Evolutionary conservation across 495 filamentous ascomycete genomes (phyloP), one percentile per base, ranked within the genome.

Genomic region (Lepidopterella palustris): DNA sequence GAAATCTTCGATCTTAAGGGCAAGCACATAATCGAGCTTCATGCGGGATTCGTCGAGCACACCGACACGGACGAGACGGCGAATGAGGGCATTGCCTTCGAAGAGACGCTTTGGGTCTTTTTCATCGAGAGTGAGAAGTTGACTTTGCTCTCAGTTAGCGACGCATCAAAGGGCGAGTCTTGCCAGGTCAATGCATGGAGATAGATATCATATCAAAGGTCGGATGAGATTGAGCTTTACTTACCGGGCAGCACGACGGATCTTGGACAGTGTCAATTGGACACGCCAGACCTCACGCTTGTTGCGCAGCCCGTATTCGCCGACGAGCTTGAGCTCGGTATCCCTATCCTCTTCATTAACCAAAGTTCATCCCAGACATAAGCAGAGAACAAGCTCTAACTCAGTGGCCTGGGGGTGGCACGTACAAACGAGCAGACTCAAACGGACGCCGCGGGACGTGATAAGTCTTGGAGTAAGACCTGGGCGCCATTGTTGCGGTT

Each of bases 21-120:
- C 93, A 71, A 98, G 83, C 73, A 98, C 93, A 88, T 98, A 98
- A 95, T 98, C 93, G 82, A 98, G 91, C 88, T 96, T 98, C 95
- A 97, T 98, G 84, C 95, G 93, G 76, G 90, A 88, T 83, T 98
- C 93, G 76, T 98, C 93, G 76, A 98, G 88, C 73, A 98, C 93
- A 89, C 93, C 93, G 74, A 97, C 91, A 77, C 93, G 95, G 70
- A 98, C 95, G 58, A 98, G 90, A 85, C 93, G 93, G 74, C 93
- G 95, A 87, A 98, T 98, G 74, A 98, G 84, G 76, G 93, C 93
- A 79, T 98, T 98, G 77, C 93, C 93, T 84, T 98, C 93, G 84
- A 98, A 98, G 68, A 98, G 90, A 79, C 93, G 90, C 84, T 97
- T 97, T 73, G 93, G 93, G 82, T 98, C 95, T 80, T 98, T 98